Base-by-base conservation (phyloP, 345 rosid genomes). In the Crucihimalaya himalaica region DNA sequence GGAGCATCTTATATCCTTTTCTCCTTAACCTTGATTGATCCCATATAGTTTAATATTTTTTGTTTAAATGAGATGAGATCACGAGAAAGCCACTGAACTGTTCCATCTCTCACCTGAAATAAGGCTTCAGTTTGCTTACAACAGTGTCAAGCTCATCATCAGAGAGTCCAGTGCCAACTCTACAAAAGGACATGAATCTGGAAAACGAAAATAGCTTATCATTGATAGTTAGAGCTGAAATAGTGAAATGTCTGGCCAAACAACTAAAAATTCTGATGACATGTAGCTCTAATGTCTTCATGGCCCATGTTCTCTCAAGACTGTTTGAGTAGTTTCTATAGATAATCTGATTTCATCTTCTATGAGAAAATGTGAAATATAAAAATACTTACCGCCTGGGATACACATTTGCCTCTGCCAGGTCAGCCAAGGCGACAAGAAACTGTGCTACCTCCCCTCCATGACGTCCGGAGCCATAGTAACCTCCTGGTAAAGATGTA, bases 391-490 rank as follows among this genome's bases (percentile, higher is more conserved):
- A 91, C 98, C 90, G 83, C 73, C 87, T 89, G 32, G 98, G 97
- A 75, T 79, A 88, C 34, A 84, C 68, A 84, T 86, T 80, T 55
- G 88, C 65, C 12, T 84, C 84, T 70, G 89, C 73, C 45, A 83
- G 81, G 66, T 91, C 98, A 45, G 98, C 96, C 76, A 94, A 91
- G 39, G 86, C 98, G 21, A 89, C 88, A 67, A 94, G 85, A 83
- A 94, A 94, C 71, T 94, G 98, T 62, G 97, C 98, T 71, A 91
- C 96, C 90, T 91, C 96, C 37, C 98, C 97, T 68, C 98, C 98
- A 79, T 39, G 98, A 63, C 95, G 95, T 34, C 98, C 98, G 59
- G 98, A 91, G 68, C 98, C 98, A 83, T 91, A 89, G 72, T 93
- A 93, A 60, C 98, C 98, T 70, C 98, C 98, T 93, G 77, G 54